Conservation (phyloP, 768 basidiomycete species). For the Suillus ampliporus region DNA sequence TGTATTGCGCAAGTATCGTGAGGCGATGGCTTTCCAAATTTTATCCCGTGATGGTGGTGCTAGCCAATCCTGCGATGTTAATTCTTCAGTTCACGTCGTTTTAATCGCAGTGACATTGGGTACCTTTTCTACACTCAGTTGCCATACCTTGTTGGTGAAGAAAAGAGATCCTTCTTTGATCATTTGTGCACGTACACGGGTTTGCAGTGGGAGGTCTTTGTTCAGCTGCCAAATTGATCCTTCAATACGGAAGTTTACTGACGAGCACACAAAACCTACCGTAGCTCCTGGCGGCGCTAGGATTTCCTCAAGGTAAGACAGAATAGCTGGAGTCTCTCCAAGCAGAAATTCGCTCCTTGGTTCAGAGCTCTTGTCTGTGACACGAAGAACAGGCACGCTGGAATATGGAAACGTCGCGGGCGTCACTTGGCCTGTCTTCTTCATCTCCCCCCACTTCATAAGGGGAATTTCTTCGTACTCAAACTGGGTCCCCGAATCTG, state of each 20-base stretch:
- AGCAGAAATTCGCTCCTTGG: constrained; percentile 20
- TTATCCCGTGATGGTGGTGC: constrained; percentile 26
- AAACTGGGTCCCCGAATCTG: constrained; percentile 29
- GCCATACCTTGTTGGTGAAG: constrained; percentile 20
- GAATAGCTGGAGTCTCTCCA: constrained; percentile 32
- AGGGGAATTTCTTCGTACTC: constrained; percentile 23
- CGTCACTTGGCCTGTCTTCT: constrained; percentile 19
- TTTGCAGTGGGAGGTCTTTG: constrained; percentile 24
- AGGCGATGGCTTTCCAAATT: constrained; percentile 23
- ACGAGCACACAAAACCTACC: constrained; percentile 16
- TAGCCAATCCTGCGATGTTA: constrained; percentile 22
- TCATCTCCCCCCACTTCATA: constrained; percentile 23
- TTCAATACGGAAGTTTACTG: neutral
- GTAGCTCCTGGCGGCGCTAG: constrained; percentile 18
- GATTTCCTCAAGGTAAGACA: constrained; percentile 28
- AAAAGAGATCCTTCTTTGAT: constrained; percentile 31
- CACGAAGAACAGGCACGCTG: constrained; percentile 29
- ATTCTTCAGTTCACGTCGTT: neutral
- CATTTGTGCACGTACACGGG: constrained; percentile 23
- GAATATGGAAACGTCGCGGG: constrained; percentile 29
- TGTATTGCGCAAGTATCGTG: constrained; percentile 29
- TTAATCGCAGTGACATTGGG: neutral
- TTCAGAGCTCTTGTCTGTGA: constrained; percentile 20
- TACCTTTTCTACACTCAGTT: constrained; percentile 18
- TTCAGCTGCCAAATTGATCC: neutral